Base-by-base conservation (phyloP, 2,329 filamentous ascomycete genomes). In the Cladosporium cucumerinum region DNA sequence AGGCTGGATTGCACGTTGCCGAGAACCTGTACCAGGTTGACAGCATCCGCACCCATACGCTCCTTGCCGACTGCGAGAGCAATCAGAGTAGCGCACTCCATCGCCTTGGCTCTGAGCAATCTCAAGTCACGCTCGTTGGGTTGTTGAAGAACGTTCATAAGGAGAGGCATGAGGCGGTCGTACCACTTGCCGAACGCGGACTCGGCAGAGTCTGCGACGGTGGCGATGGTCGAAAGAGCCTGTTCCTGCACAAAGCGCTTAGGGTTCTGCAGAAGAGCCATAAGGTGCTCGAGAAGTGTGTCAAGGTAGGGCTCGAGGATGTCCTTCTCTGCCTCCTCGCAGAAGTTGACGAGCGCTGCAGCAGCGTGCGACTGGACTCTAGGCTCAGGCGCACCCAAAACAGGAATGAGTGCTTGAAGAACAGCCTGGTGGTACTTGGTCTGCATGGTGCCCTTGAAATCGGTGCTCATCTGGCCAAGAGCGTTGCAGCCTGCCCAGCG, bases 401-500 rank as follows among this genome's bases (percentile, higher is more conserved):
- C 94, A 1, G 94, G 93, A 62, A 99, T 93, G 63, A 99, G 95
- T 70, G 92, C 92, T 71, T 89, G 92, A 60, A 99, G 85, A 18
- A 99, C 91, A 52, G 89, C 84, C 69, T 91, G 87, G 77, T 97
- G 95, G 78, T 96, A 96, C 72, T 97, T 95, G 70, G 92, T 90
- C 79, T 99, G 95, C 94, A 99, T 98, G 12, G 91, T 96, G 14
- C 93, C 93, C 14, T 96, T 94, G 77, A 99, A 99, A 75, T 99
- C 95, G 34, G 95, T 99, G 81, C 94, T 98, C 95, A 99, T 99
- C 79, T 99, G 95, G 30, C 95, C 95, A n/a, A 99, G 85, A 49
- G 95, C 95, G 75, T 99, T 98, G 82, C 95, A 99, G 36, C 93
- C 95, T 61, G 95, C 95, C 89, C 96, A 99, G 72, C 94, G 89